Percentiles rank a stretch among this genome's conserved stretches.
phyloP scores from a whole-genome alignment of 1,284 basidiomycete genomes.

The Golubevia sp. region DNA sequence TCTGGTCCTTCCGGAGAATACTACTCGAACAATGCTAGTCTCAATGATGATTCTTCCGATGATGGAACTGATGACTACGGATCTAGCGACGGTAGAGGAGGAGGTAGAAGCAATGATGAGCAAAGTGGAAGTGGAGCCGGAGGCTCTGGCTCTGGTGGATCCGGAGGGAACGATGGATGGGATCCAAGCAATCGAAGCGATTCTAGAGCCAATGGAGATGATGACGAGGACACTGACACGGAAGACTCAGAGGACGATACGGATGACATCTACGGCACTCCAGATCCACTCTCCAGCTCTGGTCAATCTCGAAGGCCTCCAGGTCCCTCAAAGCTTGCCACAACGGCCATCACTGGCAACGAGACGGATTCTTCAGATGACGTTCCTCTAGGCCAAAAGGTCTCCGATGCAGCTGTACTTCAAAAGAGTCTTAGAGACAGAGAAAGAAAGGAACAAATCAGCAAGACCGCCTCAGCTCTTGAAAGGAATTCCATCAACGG shows the following conservation, averaged over 20 bases:
- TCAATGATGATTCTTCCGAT: conserved; percentile 6
- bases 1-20: background rate
- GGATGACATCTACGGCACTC: conserved; percentile 7
- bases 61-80: conserved; percentile 39
- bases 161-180: conserved; percentile 15
- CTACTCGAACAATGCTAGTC: background rate
- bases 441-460: conserved; percentile 24
- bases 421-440: conserved; percentile 25
- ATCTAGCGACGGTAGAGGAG: conserved; percentile 40
- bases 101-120: conserved; percentile 3
- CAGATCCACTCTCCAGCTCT: conserved; percentile 1
- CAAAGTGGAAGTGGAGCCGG: conserved; percentile 21
- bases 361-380: conserved; percentile 35
- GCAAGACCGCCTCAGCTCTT: conserved; percentile 1
- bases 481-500: too few species aligned
- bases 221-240: conserved; percentile 14
- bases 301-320: conserved; percentile 1
- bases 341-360: conserved; percentile 3
- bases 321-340: background rate
- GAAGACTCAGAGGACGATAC: background rate
- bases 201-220: background rate
- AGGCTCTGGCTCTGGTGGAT: conserved; percentile 12
- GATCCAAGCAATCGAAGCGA: background rate
- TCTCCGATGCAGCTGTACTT: conserved; percentile 25
- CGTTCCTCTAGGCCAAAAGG: conserved; percentile 23